Evolutionary conservation across 805 yeast species (phyloP).

Genomic region (Candida nonsorbophila): DNA sequence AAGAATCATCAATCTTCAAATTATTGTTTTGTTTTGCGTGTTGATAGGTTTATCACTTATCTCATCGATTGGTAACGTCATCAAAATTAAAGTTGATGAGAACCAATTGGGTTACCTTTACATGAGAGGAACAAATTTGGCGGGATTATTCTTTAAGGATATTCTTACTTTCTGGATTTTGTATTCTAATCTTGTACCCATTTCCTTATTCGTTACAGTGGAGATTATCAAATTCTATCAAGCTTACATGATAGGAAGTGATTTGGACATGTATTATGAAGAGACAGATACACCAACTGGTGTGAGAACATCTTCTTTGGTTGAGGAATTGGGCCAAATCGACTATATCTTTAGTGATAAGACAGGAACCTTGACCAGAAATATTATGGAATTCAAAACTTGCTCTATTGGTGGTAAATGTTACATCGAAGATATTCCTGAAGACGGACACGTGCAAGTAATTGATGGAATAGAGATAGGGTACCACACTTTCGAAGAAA

Average conservation of each 20-base stretch:
- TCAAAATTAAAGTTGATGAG: slow-evolving; percentile 54
- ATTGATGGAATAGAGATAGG: slow-evolving; percentile 81
- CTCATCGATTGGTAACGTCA: slow-evolving; percentile 84
- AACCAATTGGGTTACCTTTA: slow-evolving; percentile 57
- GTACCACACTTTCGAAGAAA: slow-evolving; percentile 61
- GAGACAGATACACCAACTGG: slow-evolving; percentile 91
- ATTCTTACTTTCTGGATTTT: slow-evolving; percentile 92
- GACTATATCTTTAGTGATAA: slow-evolving; percentile 95
- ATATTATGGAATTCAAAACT: slow-evolving; percentile 93
- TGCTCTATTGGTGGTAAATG: slow-evolving; percentile 91
- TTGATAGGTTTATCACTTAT: slow-evolving; percentile 70
- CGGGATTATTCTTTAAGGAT: slow-evolving; percentile 75
- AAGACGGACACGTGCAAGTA: slow-evolving; percentile 69
- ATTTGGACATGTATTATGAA: slow-evolving; percentile 86
- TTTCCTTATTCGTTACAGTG: slow-evolving; percentile 91
- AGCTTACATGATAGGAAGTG: slow-evolving; percentile 90
- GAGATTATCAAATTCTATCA: slow-evolving; percentile 94
- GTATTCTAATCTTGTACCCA: slow-evolving; percentile 96
- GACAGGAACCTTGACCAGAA: slow-evolving; percentile 94
- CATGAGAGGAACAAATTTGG: slow-evolving; percentile 63
- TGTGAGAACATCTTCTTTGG: slow-evolving; percentile 90
- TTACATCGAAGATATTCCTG: slow-evolving; percentile 85
- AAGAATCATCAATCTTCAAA: slow-evolving; percentile 88
- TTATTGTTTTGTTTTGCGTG: slow-evolving; percentile 79
- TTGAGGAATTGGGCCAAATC: slow-evolving; percentile 96